Conservation (phyloP, 2,329 filamentous ascomycete genomes). For the Leptodontidium sp. region DNA sequence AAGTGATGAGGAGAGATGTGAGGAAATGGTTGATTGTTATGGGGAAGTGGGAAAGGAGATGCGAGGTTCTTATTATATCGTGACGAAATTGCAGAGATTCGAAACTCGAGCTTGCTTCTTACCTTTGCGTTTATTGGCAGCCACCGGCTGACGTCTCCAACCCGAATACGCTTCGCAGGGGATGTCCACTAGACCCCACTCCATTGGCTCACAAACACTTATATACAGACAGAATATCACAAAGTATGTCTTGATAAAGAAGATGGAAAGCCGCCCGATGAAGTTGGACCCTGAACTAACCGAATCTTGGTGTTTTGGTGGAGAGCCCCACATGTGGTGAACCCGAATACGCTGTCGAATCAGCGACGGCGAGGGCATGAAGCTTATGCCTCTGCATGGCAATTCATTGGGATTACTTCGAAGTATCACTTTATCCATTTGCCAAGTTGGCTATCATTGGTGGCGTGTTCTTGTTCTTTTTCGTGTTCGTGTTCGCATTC, state of each 20-base stretch:
- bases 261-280: neutral
- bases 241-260: neutral
- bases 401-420: no score
- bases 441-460: neutral
- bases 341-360: conserved; percentile 18
- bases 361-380: neutral
- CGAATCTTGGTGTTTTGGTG: neutral
- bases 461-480: conserved; percentile 13
- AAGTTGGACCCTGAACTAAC: neutral
- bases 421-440: no score
- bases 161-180: conserved; percentile 5
- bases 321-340: neutral
- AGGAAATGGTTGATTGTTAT: neutral
- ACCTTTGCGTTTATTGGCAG: neutral
- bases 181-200: neutral
- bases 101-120: neutral
- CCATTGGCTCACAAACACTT: neutral
- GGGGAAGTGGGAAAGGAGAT: no score
- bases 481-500: conserved; percentile 15
- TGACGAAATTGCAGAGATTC: conserved; percentile 2
- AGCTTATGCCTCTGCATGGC: neutral
- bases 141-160: no score
- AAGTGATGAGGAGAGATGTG: neutral
- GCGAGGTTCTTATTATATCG: neutral
- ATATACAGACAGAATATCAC: no score